phyloP scores from a whole-genome alignment of 176 grass and related monocot genomes.

The Phoenix dactylifera region DNA sequence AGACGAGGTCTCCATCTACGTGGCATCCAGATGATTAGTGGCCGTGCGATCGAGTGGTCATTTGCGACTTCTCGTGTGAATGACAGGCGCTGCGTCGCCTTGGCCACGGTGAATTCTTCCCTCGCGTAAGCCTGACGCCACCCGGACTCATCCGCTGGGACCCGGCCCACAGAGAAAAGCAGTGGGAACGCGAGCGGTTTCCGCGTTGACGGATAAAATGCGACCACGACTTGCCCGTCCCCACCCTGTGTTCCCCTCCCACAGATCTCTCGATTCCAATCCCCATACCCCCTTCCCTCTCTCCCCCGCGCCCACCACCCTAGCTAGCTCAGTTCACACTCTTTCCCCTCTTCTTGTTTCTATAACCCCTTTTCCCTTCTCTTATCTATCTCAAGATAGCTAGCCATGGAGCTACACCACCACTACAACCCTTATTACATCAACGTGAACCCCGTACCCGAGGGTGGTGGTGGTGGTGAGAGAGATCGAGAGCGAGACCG shows the following conservation, averaged over 20 bases:
- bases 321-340: background rate
- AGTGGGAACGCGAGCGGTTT: constrained; percentile 78
- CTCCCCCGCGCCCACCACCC: background rate
- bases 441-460: constrained; percentile 27
- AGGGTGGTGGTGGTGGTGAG: background rate
- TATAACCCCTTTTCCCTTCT: constrained; percentile 3
- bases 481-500: constrained; percentile 46
- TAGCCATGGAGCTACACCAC: constrained; percentile 59
- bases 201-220: constrained; percentile 67
- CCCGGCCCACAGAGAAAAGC: constrained; percentile 15
- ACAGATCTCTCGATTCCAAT: too few relatives aligned
- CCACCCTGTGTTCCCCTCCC: background rate
- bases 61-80: too few relatives aligned
- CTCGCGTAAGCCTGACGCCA: too few relatives aligned
- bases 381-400: background rate
- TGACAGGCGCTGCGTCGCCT: too few relatives aligned
- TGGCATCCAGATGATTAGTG: too few relatives aligned
- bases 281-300: background rate
- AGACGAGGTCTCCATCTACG: too few relatives aligned
- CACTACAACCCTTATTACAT: constrained; percentile 50
- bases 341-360: background rate
- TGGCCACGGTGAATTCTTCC: too few relatives aligned
- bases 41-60: too few relatives aligned
- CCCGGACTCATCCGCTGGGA: too few relatives aligned
- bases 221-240: background rate